Evolutionary conservation across 108 stramenopile species (phyloP), one percentile per base, ranked within the genome.

Genomic region (Heterococcus sp.): DNA sequence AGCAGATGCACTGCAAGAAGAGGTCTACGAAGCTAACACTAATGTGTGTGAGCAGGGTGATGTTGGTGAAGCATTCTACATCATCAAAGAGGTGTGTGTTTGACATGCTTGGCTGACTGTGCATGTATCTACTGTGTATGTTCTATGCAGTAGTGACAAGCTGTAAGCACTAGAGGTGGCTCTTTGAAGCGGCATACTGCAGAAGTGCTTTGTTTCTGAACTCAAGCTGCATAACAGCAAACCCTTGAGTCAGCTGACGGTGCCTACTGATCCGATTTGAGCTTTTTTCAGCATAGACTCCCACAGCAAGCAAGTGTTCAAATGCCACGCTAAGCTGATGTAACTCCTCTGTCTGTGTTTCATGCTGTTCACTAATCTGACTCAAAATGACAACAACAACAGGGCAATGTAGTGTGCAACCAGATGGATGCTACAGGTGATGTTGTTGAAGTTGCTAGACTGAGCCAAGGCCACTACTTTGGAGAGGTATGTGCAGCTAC

Each of bases 1-100:
- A 32, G 89, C 89, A 3, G 89, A 90, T 35, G 82, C 89, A 1
- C 78, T 90, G 39, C 67, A 68, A 27, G 89, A 87, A 73, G 86
- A 87, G 46, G 32, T 37, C 35, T 85, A 81, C 37, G 38, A 80
- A 2, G 84, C 84, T 8, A 85, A 87, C 21, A 72, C 73, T 27
- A 70, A 83, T 31, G 77, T 90, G 34, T 90, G 89, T 75, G 66
- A 80, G 32, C 84, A 88, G 32, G 87, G 87, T 32, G 85, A 85
- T 35, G 69, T 69, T n/a, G 87, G 87, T 38, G 82, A 87, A 28
- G 82, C 85, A n/a, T 86, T 87, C 74, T 87, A 87, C 82, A 87
- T 87, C n/a, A 84, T 87, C 82, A 87, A 87, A 75, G 66, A 87
- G 46, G 87, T 85, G 73, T 1, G 37, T n/a, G n/a, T n/a, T n/a